Base-by-base conservation (phyloP, 176 grass and related monocot species). In the Oryza meridionalis region DNA sequence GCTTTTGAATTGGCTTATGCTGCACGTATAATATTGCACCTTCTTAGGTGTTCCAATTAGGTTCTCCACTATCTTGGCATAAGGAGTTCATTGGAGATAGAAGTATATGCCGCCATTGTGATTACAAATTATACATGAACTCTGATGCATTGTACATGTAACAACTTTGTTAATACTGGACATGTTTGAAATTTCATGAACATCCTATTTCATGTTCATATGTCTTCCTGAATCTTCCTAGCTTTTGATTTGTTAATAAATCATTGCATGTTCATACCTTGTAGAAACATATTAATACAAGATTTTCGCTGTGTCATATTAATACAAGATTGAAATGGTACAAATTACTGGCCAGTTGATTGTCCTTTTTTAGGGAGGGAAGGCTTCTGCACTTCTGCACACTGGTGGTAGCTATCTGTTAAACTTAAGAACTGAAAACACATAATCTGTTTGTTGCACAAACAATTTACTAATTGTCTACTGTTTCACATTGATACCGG, bases 1-100 rank as follows among this genome's bases (percentile, higher is more conserved):
- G 69, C 69, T 80, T 90, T 90, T 83, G 9, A 31, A 74, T 86
- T 79, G 47, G 69, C 68, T 86, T 79, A 69, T 86, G 59, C 46
- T 74, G 84, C 59, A 31, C 75, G 86, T 69, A 83, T 35, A 79
- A 35, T 86, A 86, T 82, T 62, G 61, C 88, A 83, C 73, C 71
- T 73, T 78, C 68, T 78, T 74, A 51, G 70, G 79, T 90, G 84
- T 73, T 62, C 16, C 67, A 74, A 40, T 83, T 79, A 69, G 76
- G 79, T 78, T 24, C 9, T 74, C 40, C 76, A 24, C 79, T 86
- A 69, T 67, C 12, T 42, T 72, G 8, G 14, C 38, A 38, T 73
- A 9, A 29, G 21, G 67, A 62, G 47, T 86, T 78, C 31, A n/a
- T 69, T 76, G 32, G 32, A 68, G 45, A 14, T 62, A 40, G 61